Evolutionary conservation across 1,284 basidiomycete genomes (phyloP), one percentile per base, ranked within the genome.

Genomic region (Ganoderma meredithae): DNA sequence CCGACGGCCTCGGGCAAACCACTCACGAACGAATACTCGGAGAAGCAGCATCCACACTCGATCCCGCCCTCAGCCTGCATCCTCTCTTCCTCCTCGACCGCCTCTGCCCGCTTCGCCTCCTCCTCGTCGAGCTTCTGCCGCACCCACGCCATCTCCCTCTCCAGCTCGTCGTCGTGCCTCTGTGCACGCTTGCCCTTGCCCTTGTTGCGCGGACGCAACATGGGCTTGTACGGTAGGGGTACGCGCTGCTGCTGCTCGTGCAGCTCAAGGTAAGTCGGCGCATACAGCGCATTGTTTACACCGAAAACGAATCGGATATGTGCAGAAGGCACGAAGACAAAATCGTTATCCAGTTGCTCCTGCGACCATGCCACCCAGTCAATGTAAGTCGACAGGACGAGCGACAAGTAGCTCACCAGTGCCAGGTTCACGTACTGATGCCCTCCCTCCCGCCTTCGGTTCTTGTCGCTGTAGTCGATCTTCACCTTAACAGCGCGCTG

Each of bases 31-130:
- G 89, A 78, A 71, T 90, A 93, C 3, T 81, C 82, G 5, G 86
- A 81, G 76, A 95, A 96, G 79, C 95, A 96, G 74, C 94, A 96
- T 19, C 90, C 92, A 73, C 95, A 96, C 75, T 95, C 92, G 55
- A 94, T 86, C 1, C 88, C 90, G 59, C 83, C 83, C 19, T 84
- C 83, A 7, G 63, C 67, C 49, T 67, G 52, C 60, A 70, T 6
- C 56, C 59, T 25, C 17, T 31, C 40, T 63, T 77, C 81, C 19
- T 83, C 83, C 40, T 82, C 83, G n/a, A 78, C 75, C 69, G 83
- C 80, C 47, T 73, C 67, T 13, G 72, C 81, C 62, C 74, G 76
- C 66, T 59, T 72, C 49, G 73, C 74, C 17, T 73, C 75, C n/a
- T 81, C 78, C 47, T 77, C 79, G n/a, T 79, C 77, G 22, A 77